Base-by-base conservation (phyloP, 2,329 filamentous ascomycete species). In the Leptographium radiaticola region DNA sequence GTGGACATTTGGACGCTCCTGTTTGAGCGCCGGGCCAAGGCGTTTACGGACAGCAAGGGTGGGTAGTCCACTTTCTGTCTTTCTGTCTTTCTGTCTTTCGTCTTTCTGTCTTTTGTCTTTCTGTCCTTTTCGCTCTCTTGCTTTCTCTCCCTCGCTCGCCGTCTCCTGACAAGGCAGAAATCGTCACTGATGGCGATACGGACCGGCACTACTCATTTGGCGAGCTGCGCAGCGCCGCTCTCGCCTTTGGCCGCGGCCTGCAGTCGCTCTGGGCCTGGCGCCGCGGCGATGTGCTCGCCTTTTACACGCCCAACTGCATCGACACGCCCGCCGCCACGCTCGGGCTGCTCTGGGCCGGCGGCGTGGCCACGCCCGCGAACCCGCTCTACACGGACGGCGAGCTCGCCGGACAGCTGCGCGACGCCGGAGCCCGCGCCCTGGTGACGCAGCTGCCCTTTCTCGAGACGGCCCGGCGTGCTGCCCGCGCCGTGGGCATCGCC, bases 251-350 rank as follows among this genome's bases (percentile, higher is more conserved):
- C 51, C 81, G 84, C 59, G 90, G 87, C 0, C 75, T 97, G 20
- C 83, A 82, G 63, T 79, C 84, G 31, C 68, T 75, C 25, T 91
- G 84, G 77, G 76, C 82, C 50, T 95, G 89, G 86, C 75, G 82
- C 61, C 89, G 86, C 64, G 86, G 87, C 62, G 87, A 96, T 65
- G 87, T 93, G 1, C 75, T 96, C 25, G 86, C 79, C 12, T 74
- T 95, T 53, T 95, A 85, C 72, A 84, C 87, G 4, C 87, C 89
- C 33, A 96, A 97, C 66, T 83, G 77, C 66, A 85, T 96, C 64
- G 90, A 96, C 66, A 88, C 84, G 0, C 84, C 88, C 0, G 73
- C 84, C 4, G 68, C 89, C 48, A 87, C 81, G 67, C 88, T 87
- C 74, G 90, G 89, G 33, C 76, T 81, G 11, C 80, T 86, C 59